Evolutionary conservation across 768 basidiomycete species (phyloP), one percentile per base, ranked within the genome.

Genomic region (Cyathus striatus): DNA sequence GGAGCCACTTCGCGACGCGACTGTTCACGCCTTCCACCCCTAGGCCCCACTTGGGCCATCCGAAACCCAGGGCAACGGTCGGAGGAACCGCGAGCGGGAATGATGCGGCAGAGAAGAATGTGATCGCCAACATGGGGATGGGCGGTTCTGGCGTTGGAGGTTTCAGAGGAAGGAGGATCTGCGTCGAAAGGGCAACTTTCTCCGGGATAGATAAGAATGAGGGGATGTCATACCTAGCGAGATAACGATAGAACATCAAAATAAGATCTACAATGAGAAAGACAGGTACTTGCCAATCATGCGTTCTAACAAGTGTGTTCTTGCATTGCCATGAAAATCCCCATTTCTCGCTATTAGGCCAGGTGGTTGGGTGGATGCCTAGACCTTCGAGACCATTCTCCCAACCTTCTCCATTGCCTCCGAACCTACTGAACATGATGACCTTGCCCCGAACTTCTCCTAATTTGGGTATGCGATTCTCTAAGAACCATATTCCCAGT

Each of bases 1-100:
- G 55, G 16, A 92, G 57, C 86, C 90, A 95, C 42, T 63, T 65
- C 2, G 75, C 82, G 3, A 90, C 64, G n/a, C 83, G 72, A 18
- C 69, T 70, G 55, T 97, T 97, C 30, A 93, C 82, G 2, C 93
- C 93, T 56, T 89, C 82, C n/a, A 92, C 68, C 4, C 92, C 92
- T 5, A 92, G 54, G 2, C 84, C 83, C 63, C 74, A 68, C 26
- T 70, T 65, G 0, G 90, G 89, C 82, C 83, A 91, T 12, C 91
- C 90, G 53, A 90, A 80, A 0, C 93, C 93, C 50, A 76, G 77
- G 4, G 94, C 89, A 18, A 95, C 69, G 7, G 73, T 64, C 4
- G 84, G 72, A 5, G 93, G 94, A 17, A 86, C 64, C 1, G 90
- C 87, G 12, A 93, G 66, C 1, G 92, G 92, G 59, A 93, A 75